Evolutionary conservation across 169 alveolate species (phyloP), one percentile per base, ranked within the genome.

Genomic region (Theileria sp.): DNA sequence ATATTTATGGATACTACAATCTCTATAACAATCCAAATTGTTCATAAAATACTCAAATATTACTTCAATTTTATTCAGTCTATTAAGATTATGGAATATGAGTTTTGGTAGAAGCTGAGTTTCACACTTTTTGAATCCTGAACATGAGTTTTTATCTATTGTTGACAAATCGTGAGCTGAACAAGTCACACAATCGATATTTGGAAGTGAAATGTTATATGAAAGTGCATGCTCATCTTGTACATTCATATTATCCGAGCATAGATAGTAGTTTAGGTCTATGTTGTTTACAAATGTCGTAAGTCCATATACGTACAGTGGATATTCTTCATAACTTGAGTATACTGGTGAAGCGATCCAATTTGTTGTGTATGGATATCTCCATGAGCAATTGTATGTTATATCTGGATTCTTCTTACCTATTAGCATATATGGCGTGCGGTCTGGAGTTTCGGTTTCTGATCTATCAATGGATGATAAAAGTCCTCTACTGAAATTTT

Each of bases 281-380:
- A 36, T 0, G 54, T 3, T 15, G 62, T 74, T 21, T 61, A 12
- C 10, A 28, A 30, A 36, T 23, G 36, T 26, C 77, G 13, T 70
- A 51, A 77, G 44, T 30, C 64, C 68, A 77, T 83, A 83, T 54
- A 76, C 50, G 38, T 66, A 77, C 51, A 76, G 77, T 6, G 80
- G 80, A 66, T 61, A 50, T 9, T 28, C 26, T 49, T 83, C 77
- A 60, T 26, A 76, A 58, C 72, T 26, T 54, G 78, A 76, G 66
- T 64, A 50, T 3, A 83, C 62, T 19, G 89, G 89, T 1, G 86
- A 77, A 10, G 81, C 73, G 10, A 76, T 19, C 88, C 88, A 82
- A 25, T 64, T 49, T 19, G 72, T 64, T 28, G 64, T 49, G 76
- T 56, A 82, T 12, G 80, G 62, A 25, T 82, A 66, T 9, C 88